phyloP scores from a whole-genome alignment of 2,329 filamentous ascomycete species.

The Beauveria pseudobassiana region DNA sequence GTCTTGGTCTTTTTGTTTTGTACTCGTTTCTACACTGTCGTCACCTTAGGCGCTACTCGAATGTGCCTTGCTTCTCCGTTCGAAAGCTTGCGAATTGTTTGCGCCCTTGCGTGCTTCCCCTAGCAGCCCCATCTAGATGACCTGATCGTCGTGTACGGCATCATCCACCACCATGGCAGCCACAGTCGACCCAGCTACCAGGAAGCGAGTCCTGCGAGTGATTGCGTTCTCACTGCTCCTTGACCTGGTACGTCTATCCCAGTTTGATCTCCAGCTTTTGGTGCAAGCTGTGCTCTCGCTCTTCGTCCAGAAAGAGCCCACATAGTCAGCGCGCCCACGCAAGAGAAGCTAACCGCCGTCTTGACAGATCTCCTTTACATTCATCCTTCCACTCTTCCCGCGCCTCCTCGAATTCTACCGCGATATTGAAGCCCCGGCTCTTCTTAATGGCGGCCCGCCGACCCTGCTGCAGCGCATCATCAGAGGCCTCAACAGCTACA shows the following conservation, averaged over 20 bases:
- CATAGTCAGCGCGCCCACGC: too few species aligned
- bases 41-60: too few species aligned
- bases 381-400: conserved; percentile 93
- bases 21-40: too few species aligned
- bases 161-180: conserved; percentile 28
- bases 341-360: conserved; percentile 7
- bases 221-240: conserved; percentile 84
- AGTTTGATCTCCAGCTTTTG: neutral
- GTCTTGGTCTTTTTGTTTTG: too few species aligned
- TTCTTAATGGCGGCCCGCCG: conserved; percentile 36
- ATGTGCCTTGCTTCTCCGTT: too few species aligned
- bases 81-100: too few species aligned
- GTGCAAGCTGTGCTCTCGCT: neutral
- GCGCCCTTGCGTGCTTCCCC: neutral
- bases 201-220: conserved; percentile 78
- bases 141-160: neutral
- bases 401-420: conserved; percentile 95
- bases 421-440: conserved; percentile 61
- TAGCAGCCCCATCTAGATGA: neutral
- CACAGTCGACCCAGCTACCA: conserved; percentile 43
- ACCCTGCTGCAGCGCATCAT: conserved; percentile 76
- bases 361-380: conserved; percentile 87
- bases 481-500: conserved; percentile 84
- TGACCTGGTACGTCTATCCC: conserved; percentile 61
- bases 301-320: too few species aligned